phyloP scores from a whole-genome alignment of 805 yeast species.

The Saccharomycopsis oosterbeekiorum region DNA sequence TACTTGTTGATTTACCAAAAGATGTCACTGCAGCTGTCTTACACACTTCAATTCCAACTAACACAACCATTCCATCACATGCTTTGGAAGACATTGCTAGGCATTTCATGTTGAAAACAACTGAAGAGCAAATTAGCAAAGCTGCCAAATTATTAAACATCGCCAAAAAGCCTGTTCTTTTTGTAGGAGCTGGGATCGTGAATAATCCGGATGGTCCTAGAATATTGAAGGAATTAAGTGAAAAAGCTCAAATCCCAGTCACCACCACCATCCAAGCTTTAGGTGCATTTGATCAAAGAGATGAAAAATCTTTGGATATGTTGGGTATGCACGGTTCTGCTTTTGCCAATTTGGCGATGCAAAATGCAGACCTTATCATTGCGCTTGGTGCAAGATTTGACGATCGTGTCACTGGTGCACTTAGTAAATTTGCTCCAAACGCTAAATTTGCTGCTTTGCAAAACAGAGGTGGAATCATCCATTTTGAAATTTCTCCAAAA shows the following conservation, averaged over 20 bases:
- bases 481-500: slow-evolving; percentile 92
- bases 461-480: slow-evolving; percentile 90
- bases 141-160: slow-evolving; percentile 70
- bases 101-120: slow-evolving; percentile 62
- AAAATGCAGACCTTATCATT: slow-evolving; percentile 82
- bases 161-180: slow-evolving; percentile 82
- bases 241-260: slow-evolving; percentile 88
- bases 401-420: slow-evolving; percentile 90
- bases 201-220: slow-evolving; percentile 73
- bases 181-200: slow-evolving; percentile 87
- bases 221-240: slow-evolving; percentile 72
- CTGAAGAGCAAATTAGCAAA: slow-evolving; percentile 60
- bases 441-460: slow-evolving; percentile 85
- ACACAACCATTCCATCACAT: slow-evolving; percentile 60
- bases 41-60: slow-evolving; percentile 74
- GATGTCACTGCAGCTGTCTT: slow-evolving; percentile 93
- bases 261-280: slow-evolving; percentile 91
- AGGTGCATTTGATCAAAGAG: slow-evolving; percentile 90
- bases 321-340: slow-evolving; percentile 98
- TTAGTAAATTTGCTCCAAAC: slow-evolving; percentile 84
- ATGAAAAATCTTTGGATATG: slow-evolving; percentile 87
- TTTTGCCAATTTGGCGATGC: slow-evolving; percentile 90
- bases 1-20: slow-evolving; percentile 92
- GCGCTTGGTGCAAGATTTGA: slow-evolving; percentile 97
- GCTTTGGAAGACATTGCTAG: slow-evolving; percentile 64